A percentile compares a stretch with the other conserved stretches of the same genome.
phyloP scores from a whole-genome alignment of 2,329 filamentous ascomycete species.

The Exophiala oligosperma region DNA sequence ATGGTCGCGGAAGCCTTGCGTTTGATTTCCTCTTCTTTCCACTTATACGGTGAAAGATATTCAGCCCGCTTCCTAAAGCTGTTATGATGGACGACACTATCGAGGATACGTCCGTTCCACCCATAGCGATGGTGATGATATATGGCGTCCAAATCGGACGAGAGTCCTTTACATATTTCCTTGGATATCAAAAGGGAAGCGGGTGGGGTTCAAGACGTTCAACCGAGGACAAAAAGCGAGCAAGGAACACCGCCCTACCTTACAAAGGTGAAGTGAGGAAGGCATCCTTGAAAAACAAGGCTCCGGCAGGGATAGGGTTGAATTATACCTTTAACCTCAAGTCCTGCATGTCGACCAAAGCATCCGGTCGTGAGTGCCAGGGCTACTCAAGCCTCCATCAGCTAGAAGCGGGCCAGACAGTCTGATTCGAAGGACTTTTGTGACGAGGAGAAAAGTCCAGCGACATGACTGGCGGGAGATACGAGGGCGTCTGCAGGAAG shows the following conservation, averaged over 20 bases:
- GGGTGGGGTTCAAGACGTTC: not conserved
- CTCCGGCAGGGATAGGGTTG: not conserved
- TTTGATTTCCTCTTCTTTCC: conserved; percentile 23
- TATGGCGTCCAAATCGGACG: not conserved
- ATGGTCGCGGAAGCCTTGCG: conserved; percentile 20
- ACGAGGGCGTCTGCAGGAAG: conserved; percentile 4
- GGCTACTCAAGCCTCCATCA: conserved; percentile 1
- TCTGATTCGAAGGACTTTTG: not conserved
- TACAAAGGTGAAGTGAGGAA: conserved; percentile 11
- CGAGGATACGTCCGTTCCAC: conserved; percentile 25
- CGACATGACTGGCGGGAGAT: conserved; percentile 20
- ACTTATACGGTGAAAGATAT: conserved; percentile 24
- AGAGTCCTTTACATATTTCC: not conserved
- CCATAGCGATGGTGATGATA: conserved; percentile 12
- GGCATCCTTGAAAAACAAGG: conserved; percentile 5
- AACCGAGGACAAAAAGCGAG: not conserved
- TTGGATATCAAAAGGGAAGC: not conserved
- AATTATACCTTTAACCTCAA: not conserved
- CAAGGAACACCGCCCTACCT: not conserved
- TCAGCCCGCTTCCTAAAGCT: conserved; percentile 27
- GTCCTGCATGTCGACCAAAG: conserved; percentile 16
- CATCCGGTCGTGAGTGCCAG: conserved; percentile 16
- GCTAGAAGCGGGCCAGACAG: not conserved
- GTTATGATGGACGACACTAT: conserved; percentile 29
- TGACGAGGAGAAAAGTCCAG: conserved; percentile 1